Percentiles rank a stretch among this genome's conserved stretches.
Conservation (phyloP, 257 asterid genomes). For the Haberlea rhodopensis region DNA sequence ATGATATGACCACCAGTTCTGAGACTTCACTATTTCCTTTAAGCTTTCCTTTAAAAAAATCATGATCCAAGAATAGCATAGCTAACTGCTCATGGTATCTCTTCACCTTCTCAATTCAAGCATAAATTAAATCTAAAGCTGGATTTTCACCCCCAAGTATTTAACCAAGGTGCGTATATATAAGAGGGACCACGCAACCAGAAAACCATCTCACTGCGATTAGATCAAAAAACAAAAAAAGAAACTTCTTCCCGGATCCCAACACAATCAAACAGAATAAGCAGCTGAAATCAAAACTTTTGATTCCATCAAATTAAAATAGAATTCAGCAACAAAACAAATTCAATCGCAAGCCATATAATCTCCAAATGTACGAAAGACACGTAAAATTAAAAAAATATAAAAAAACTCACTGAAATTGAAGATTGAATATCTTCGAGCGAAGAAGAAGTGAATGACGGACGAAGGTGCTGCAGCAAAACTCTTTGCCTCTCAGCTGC, state of each 20-base stretch:
- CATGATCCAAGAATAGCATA: background rate
- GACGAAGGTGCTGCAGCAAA: constrained; percentile 80
- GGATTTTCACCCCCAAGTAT: background rate
- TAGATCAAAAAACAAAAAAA: background rate
- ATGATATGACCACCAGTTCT: background rate
- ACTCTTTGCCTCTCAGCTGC: constrained; percentile 76
- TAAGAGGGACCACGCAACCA: background rate
- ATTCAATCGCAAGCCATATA: constrained; percentile 2
- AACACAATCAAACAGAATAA: background rate
- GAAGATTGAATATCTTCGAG: constrained; percentile 68
- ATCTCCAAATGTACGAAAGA: background rate
- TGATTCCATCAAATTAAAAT: background rate
- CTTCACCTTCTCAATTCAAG: background rate
- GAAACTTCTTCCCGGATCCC: background rate
- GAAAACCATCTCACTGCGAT: background rate
- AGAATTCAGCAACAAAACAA: too few relatives aligned
- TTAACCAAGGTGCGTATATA: background rate
- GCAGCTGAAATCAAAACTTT: background rate
- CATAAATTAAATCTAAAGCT: background rate
- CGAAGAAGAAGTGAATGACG: constrained; percentile 71
- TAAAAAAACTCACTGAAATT: constrained; percentile 50
- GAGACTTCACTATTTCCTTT: background rate
- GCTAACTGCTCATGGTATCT: background rate
- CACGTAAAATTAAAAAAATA: too few relatives aligned
- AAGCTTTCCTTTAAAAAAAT: background rate